Conservation (phyloP, 2,329 filamentous ascomycete species). For the Trichoderma sp. region DNA sequence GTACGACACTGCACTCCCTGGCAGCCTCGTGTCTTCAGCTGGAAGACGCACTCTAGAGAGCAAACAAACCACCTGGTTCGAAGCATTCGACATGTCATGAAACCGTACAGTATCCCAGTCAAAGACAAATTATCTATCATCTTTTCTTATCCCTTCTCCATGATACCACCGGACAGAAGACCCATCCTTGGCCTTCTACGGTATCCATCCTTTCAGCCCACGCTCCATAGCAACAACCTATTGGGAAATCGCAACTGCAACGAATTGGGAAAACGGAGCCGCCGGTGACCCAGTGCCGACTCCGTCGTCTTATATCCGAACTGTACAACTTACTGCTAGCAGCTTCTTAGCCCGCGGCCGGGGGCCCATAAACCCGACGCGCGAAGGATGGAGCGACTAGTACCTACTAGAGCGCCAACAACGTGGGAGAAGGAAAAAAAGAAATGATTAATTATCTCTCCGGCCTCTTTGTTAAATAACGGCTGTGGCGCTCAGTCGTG, state of each 20-base stretch:
- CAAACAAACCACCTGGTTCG: neutral
- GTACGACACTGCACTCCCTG: neutral
- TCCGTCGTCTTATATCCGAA: constrained; percentile 11
- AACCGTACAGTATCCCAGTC: neutral
- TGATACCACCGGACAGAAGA: neutral
- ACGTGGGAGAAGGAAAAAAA: neutral
- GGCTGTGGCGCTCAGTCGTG: neutral
- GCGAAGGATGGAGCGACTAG: constrained; percentile 6
- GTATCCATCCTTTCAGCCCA: neutral
- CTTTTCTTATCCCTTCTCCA: neutral
- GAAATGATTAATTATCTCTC: neutral
- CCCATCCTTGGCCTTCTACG: neutral
- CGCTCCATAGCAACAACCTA: neutral
- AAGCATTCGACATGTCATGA: neutral
- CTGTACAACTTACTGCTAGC: neutral
- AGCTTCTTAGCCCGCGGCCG: neutral
- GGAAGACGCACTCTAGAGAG: neutral
- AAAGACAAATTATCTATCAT: neutral
- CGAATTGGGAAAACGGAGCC: neutral
- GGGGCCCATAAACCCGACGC: constrained; percentile 13
- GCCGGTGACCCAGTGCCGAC: neutral
- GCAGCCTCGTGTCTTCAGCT: neutral
- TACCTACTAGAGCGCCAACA: neutral
- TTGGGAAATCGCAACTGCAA: neutral
- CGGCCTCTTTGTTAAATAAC: neutral